Evolutionary conservation across 2,329 filamentous ascomycete species (phyloP).

Genomic region (Bipolaris cookei): DNA sequence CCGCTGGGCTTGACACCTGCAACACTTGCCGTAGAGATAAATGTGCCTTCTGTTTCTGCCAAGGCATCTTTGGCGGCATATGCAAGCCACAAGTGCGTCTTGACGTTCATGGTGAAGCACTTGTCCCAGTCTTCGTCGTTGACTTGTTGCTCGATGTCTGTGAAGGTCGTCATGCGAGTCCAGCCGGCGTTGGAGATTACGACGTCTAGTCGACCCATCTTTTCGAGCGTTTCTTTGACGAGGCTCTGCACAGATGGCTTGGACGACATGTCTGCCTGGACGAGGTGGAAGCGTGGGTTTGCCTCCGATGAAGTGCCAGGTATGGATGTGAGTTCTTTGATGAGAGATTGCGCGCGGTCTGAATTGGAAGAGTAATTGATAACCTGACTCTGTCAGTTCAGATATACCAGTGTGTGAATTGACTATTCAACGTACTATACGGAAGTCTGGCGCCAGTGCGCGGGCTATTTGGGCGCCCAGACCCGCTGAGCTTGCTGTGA

Average conservation of each 20-base stretch:
- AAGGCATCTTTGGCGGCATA: constrained; percentile 65
- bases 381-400: constrained; percentile 38
- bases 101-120: constrained; percentile 69
- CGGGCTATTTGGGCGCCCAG: constrained; percentile 57
- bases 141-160: constrained; percentile 64
- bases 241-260: constrained; percentile 52
- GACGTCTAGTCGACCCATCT: constrained; percentile 57
- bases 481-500: constrained; percentile 58
- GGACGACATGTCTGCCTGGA: constrained; percentile 56
- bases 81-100: constrained; percentile 58
- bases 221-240: constrained; percentile 52
- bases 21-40: constrained; percentile 68
- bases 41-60: constrained; percentile 64
- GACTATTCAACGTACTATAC: constrained; percentile 47
- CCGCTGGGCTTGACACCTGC: constrained; percentile 70
- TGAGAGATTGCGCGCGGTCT: constrained; percentile 48
- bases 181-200: constrained; percentile 63
- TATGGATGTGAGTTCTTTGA: constrained; percentile 52
- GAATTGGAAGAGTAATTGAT: constrained; percentile 58
- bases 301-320: constrained; percentile 36
- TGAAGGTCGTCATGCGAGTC: constrained; percentile 66
- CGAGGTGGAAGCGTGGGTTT: constrained; percentile 50
- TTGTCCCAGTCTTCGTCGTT: constrained; percentile 69
- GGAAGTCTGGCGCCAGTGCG: constrained; percentile 55
- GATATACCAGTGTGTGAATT: not conserved